These are phyloP conservation scores for Pythium rishiriense DNA, from an alignment of 352 stramenopile genomes.

Conservation along the genomic window DNA sequence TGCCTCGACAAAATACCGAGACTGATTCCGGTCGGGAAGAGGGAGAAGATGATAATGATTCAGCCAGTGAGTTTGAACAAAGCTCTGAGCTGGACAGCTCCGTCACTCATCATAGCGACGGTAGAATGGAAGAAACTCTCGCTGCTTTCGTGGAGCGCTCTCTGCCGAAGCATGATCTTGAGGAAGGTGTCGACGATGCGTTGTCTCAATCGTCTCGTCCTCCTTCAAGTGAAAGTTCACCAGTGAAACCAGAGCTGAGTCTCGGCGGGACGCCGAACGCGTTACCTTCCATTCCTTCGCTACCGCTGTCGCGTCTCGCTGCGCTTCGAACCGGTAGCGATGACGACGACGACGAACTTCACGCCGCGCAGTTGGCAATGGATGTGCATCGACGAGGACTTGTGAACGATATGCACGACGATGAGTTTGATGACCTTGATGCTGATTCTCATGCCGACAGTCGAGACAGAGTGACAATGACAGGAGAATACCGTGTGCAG, in stretches of 20 bases:
- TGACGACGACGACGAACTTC: slow-evolving; percentile 13
- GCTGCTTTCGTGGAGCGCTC: too few species aligned
- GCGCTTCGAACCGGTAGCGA: neutral
- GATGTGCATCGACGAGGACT: neutral
- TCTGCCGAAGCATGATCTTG: neutral
- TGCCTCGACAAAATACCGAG: neutral
- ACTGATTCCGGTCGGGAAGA: neutral
- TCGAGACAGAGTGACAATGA: neutral
- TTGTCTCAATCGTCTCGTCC: neutral
- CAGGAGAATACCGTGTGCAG: neutral
- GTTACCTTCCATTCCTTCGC: neutral
- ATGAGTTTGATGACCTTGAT: slow-evolving; percentile 1
- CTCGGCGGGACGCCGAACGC: neutral
- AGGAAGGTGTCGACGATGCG: neutral
- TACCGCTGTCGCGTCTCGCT: slow-evolving; percentile 7
- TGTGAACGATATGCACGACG: neutral
- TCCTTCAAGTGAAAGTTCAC: neutral
- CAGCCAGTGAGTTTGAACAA: neutral
- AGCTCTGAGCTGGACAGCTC: neutral
- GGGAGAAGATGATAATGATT: neutral
- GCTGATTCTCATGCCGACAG: neutral
- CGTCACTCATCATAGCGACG: neutral
- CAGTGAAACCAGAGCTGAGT: neutral
- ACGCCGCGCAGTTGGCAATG: slow-evolving; percentile 5
- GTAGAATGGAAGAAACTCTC: neutral